Evolutionary conservation across 768 basidiomycete species (phyloP), one percentile per base, ranked within the genome.

Genomic region (Gymnopilus dilepis): DNA sequence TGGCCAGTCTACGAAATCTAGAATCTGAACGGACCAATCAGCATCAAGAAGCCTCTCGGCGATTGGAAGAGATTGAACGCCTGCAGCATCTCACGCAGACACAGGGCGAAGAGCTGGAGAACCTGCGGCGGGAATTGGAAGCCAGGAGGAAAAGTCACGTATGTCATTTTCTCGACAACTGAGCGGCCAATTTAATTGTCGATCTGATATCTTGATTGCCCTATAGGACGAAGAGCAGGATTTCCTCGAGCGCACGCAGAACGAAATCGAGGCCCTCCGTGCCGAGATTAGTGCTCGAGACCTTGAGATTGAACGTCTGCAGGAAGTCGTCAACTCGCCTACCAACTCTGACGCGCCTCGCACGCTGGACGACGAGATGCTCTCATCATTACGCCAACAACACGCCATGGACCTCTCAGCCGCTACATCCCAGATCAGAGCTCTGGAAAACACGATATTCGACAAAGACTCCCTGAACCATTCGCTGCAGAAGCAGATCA

Each of bases 391-490:
- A 33, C 81, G 81, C 67, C 90, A 94, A 68, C 90, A 92, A 64
- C 90, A 94, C 67, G 81, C 84, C 12, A 83, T 96, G 59, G 93
- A 94, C 60, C 80, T 95, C 6, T 95, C 93, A 34, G 78, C 85
- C 11, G 86, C 93, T 3, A 91, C 91, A 34, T 91, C 91, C 0
- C 86, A 87, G 70, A 89, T 95, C 52, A 86, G 94, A 11, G 82
- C 84, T 3, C 79, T 95, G 67, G 92, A 96, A 74, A 85, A 85
- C 9, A 73, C 82, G 11, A 79, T 89, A 28, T 94, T 90, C 73
- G 85, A 91, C 61, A 87, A 89, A 28, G 89, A 94, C 64, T 86
- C 86, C 41, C 81, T 79, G 56, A 81, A 85, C 15, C 90, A 93
- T 70, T 74, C 80, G 2, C 71, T 92, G 21, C 90, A 92, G 71